Percentiles rank a stretch among this genome's conserved stretches.
Evolutionary conservation across 208 protist genomes (phyloP).

Genomic region (Crithidia acanthocephali): DNA sequence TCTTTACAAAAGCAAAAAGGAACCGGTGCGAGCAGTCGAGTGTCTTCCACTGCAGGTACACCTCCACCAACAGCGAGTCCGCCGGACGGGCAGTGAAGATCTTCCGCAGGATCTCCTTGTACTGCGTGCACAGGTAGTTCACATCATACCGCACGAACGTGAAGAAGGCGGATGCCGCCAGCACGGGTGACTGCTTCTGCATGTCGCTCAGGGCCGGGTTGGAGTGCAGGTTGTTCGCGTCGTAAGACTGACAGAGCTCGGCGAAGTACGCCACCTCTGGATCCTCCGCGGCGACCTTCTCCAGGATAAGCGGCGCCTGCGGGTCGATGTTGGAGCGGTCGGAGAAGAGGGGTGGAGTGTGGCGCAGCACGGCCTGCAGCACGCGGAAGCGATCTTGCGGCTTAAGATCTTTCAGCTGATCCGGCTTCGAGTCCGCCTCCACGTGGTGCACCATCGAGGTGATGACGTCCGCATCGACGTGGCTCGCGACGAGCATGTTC

Average conservation of each 20-base stretch:
- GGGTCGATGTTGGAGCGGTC: constrained; percentile 27
- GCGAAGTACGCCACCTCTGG: constrained; percentile 66
- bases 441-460: constrained; percentile 59
- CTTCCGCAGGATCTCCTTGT: constrained; percentile 73
- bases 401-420: constrained; percentile 52
- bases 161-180: constrained; percentile 69
- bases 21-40: constrained; percentile 57
- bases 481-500: constrained; percentile 69
- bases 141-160: constrained; percentile 86
- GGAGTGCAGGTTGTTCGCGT: constrained; percentile 29
- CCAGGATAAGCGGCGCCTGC: constrained; percentile 27
- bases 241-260: constrained; percentile 54
- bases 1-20: constrained; percentile 59
- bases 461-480: constrained; percentile 44
- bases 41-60: constrained; percentile 72
- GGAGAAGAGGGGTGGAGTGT: constrained; percentile 55
- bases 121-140: constrained; percentile 55
- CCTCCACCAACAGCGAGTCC: constrained; percentile 62
- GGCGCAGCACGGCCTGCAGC: constrained; percentile 78
- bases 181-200: constrained; percentile 31
- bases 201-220: constrained; percentile 34
- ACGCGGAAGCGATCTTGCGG: constrained; percentile 76
- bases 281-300: constrained; percentile 36
- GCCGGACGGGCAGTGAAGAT: constrained; percentile 45
- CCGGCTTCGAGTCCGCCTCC: constrained; percentile 35